Conservation (phyloP, 805 yeast genomes). For the Suhomyces sp. region DNA sequence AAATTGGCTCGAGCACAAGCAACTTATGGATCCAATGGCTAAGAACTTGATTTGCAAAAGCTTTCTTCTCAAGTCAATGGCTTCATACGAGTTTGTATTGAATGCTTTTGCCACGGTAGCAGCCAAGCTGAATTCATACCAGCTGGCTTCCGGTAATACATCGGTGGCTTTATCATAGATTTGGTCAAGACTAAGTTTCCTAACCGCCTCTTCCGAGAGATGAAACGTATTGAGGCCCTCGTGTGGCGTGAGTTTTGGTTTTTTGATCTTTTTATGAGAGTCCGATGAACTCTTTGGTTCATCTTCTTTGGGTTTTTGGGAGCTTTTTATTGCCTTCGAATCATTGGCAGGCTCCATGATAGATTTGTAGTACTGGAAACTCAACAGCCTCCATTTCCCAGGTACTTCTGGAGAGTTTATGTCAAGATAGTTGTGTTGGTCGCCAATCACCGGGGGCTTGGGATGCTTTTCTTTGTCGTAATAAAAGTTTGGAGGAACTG, state of each 20-base stretch:
- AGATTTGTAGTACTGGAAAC: slow-evolving; percentile 48
- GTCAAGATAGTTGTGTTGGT: slow-evolving; percentile 47
- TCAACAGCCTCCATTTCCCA: slow-evolving; percentile 52
- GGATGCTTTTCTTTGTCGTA: slow-evolving; percentile 7
- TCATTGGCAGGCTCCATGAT: slow-evolving; percentile 8
- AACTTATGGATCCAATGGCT: slow-evolving; percentile 62
- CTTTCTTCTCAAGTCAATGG: slow-evolving; percentile 53
- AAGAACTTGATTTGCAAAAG: slow-evolving; percentile 63
- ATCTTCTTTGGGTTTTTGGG: slow-evolving; percentile 8
- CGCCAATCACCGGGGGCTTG: slow-evolving; percentile 28
- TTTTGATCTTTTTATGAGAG: neutral
- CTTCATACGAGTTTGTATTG: slow-evolving; percentile 51
- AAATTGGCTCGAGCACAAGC: slow-evolving; percentile 53
- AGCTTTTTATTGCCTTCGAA: slow-evolving; percentile 9
- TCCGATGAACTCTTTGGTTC: neutral
- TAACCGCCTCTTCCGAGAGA: slow-evolving; percentile 56
- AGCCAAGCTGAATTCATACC: slow-evolving; percentile 60
- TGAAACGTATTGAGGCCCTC: slow-evolving; percentile 53
- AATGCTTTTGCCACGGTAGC: slow-evolving; percentile 73
- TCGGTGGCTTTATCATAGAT: slow-evolving; percentile 59
- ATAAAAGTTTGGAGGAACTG: slow-evolving; percentile 31
- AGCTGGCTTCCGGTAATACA: slow-evolving; percentile 57
- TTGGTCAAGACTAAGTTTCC: slow-evolving; percentile 54
- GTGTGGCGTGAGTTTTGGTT: slow-evolving; percentile 1
- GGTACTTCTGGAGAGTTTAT: slow-evolving; percentile 47